Evolutionary conservation across 1,284 basidiomycete species (phyloP), one percentile per base, ranked within the genome.

Genomic region (Trichosporon sp.): DNA sequence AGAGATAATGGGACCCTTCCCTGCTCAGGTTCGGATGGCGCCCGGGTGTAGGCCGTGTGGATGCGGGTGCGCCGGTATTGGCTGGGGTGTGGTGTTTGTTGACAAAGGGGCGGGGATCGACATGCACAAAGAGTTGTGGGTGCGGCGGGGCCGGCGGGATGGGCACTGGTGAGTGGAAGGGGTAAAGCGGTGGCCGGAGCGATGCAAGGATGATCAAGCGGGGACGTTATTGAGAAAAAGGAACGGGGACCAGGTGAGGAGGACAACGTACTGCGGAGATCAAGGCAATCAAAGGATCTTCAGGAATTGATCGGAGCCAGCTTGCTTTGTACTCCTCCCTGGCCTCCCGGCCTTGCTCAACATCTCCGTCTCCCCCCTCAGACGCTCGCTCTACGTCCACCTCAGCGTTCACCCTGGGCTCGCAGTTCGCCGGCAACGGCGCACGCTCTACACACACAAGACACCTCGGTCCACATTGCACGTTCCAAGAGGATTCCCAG

Each of bases 211-310:
- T 54, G 51, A 26, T 7, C 19, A 21, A 21, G 51, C n/a, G 51
- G 51, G 19, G 19, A 8, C 19, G 8, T 6, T 40, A 16, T 48
- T 6, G 46, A 19, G 51, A 10, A 54, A 26, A 54, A 54, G 51
- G 51, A 54, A 54, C 51, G 51, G 26, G 8, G n/a, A 10, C 19
- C 51, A 19, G 35, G 35, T 2, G 19, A 16, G 48, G 12, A 16
- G 21, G 5, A 54, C 21, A 54, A 54, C 51, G 51, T 54, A 54
- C 19, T 54, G 51, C 51, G 19, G 51, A 26, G 51, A 54, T 54
- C 21, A 19, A 51, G 51, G 51, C 46, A 48, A 48, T 48, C 46
- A 48, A 48, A 12, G 46, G 35, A 54, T 54, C 51, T 54, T 54
- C 51, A 54, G 51, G 51, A 54, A 19, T 48, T 16, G 51, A 19